Evolutionary conservation across 257 asterid genomes (phyloP).

Genomic region (Nicotiana undulata): DNA sequence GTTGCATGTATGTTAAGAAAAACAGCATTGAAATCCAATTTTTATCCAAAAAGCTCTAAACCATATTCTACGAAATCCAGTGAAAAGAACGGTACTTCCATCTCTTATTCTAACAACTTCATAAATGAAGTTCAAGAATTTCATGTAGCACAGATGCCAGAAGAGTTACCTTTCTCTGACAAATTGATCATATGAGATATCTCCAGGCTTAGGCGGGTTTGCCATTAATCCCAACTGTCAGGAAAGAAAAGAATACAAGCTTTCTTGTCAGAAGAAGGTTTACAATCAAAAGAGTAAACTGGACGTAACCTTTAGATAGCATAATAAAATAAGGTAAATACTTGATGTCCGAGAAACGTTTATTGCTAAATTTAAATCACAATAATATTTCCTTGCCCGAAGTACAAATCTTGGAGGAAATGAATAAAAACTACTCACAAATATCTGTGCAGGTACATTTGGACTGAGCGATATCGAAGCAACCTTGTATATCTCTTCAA

Average conservation of each 20-base stretch:
- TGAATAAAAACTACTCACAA: constrained; percentile 40
- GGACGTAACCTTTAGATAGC: neutral
- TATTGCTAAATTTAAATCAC: neutral
- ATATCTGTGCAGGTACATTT: constrained; percentile 93
- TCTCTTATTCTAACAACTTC: neutral
- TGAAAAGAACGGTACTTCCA: neutral
- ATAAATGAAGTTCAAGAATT: neutral
- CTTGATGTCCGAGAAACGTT: neutral
- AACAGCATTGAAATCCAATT: neutral
- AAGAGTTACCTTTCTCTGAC: constrained; percentile 60
- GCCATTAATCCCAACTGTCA: constrained; percentile 91
- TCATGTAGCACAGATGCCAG: neutral
- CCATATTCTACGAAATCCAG: neutral
- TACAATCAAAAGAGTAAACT: neutral
- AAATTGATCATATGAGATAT: constrained; percentile 71
- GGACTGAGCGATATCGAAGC: constrained; percentile 93
- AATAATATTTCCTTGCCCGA: neutral
- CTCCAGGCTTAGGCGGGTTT: constrained; percentile 85
- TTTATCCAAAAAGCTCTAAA: neutral
- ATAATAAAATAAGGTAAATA: neutral
- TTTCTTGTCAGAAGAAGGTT: neutral
- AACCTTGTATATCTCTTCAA: constrained; percentile 97
- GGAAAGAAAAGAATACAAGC: constrained; percentile 7
- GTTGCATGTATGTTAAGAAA: neutral
- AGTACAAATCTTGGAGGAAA: neutral